Base-by-base conservation (phyloP, 306 rosid species). In the Arachis stenosperma region DNA sequence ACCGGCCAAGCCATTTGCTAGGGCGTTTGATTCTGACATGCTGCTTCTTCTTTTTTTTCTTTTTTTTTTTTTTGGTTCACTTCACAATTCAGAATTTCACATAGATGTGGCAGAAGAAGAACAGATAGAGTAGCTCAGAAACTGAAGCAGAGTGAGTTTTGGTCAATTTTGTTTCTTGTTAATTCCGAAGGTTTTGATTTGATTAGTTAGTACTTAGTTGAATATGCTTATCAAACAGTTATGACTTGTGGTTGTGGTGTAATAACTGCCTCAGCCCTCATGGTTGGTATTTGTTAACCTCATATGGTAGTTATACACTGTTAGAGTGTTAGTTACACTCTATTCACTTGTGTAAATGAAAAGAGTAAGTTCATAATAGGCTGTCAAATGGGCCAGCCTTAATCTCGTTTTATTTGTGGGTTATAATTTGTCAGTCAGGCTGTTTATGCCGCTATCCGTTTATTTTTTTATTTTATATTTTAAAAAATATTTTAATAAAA, bases 1-100 rank as follows among this genome's bases (percentile, higher is more conserved):
- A 46, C 96, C 93, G 1, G 96, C 96, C 56, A 90, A 56, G 10
- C 96, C 96, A 76, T 90, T 90, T 14, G 93, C 93, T 51, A 88
- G 60, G 15, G 96, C 96, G 79, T 87, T 87, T 39, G 94, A 85
- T 37, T 82, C 86, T 72, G 85, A 71, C 90, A 82, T 89, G 64
- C 9, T 36, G 36, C 0, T 44, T 30, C 5, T 37, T 41, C 1
- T 2, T 44, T n/a, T 3, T 5, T 6, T 40, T 44, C 7, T 14
- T 5, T 6, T 59, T 44, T 10, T 58, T 9, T 1, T 13, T 12
- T 9, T 10, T 47, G 17, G 30, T 56, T 39, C 41, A 67, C 37
- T 71, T 30, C 37, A 47, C 12, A 22, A 22, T 22, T 22, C 27
- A 22, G 27, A 22, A 22, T 22, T 69, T 11, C 77, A 36, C 52